A percentile compares a stretch with the other conserved stretches of the same genome.
Conservation (phyloP, 495 filamentous ascomycete genomes). For the Glutinoglossum americanum region DNA sequence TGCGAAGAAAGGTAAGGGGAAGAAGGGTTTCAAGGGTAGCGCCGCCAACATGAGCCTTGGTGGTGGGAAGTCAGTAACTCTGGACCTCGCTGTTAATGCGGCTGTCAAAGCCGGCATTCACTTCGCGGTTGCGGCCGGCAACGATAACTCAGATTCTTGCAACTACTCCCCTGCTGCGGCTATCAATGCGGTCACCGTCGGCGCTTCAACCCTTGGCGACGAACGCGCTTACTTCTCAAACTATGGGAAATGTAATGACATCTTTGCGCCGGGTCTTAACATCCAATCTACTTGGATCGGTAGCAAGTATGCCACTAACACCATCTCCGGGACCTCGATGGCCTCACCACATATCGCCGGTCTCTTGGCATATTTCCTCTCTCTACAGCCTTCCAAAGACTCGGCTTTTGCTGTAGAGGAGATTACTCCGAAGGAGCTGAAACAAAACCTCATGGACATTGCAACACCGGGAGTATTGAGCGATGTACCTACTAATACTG, state of each 20-base stretch:
- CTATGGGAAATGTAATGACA: constrained; percentile 97
- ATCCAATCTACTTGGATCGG: constrained; percentile 97
- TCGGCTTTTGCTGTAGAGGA: constrained; percentile 75
- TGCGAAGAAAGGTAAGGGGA: constrained; percentile 56
- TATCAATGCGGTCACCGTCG: constrained; percentile 84
- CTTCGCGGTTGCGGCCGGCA: constrained; percentile 95
- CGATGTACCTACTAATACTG: constrained; percentile 69
- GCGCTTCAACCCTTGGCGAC: constrained; percentile 79
- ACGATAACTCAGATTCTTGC: constrained; percentile 97
- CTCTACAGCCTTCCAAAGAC: constrained; percentile 71
- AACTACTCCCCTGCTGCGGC: constrained; percentile 97
- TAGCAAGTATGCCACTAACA: constrained; percentile 82
- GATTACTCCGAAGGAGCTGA: constrained; percentile 86
- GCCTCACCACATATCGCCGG: constrained; percentile 93
- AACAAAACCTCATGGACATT: constrained; percentile 65
- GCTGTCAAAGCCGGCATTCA: constrained; percentile 79
- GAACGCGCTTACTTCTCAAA: constrained; percentile 99
- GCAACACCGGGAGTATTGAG: constrained; percentile 60
- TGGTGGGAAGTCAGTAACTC: constrained; percentile 76
- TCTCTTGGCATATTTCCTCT: constrained; percentile 93
- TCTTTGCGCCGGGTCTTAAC: constrained; percentile 94
- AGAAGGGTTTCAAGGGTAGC: constrained; percentile 94
- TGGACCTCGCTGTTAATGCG: constrained; percentile 85
- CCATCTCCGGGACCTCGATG: constrained; percentile 99
- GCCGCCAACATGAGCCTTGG: constrained; percentile 98